phyloP scores from a whole-genome alignment of 2,329 filamentous ascomycete species.

The Aspergillus amoenus region DNA sequence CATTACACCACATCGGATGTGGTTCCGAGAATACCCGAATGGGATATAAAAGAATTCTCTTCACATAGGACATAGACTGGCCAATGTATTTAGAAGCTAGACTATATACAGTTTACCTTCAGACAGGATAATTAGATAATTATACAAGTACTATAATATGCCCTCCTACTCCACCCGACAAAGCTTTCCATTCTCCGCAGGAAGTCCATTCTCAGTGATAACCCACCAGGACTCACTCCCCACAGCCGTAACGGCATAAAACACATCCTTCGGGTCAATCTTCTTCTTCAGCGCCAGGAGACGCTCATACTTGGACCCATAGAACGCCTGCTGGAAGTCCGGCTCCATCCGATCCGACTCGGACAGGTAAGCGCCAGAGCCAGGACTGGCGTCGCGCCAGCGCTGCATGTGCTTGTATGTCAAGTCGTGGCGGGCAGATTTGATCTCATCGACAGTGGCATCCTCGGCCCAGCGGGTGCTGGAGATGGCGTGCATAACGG shows the following conservation, averaged over 20 bases:
- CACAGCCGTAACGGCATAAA: conserved; percentile 8
- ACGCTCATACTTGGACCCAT: neutral
- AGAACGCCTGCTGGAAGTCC: conserved; percentile 5
- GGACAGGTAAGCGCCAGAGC: conserved; percentile 14
- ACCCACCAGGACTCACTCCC: conserved; percentile 10
- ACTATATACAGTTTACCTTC: too few species aligned
- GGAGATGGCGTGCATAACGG: conserved; percentile 40
- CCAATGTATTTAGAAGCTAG: too few species aligned
- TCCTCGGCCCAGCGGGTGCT: conserved; percentile 26
- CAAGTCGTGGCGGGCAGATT: conserved; percentile 27
- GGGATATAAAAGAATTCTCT: too few species aligned
- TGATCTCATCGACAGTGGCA: conserved; percentile 29
- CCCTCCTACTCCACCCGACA: too few species aligned
- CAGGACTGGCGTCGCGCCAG: conserved; percentile 23
- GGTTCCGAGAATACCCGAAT: too few species aligned
- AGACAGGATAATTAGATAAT: too few species aligned
- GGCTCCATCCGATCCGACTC: conserved; percentile 5
- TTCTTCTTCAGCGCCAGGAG: neutral
- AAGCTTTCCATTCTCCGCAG: neutral
- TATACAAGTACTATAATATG: too few species aligned
- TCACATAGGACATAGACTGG: too few species aligned
- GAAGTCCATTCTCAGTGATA: neutral
- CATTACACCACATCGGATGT: too few species aligned
- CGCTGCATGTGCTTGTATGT: conserved; percentile 6
- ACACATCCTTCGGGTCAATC: conserved; percentile 1